Base-by-base conservation (phyloP, 176 grass and related monocot species). In the Ensete ventricosum region DNA sequence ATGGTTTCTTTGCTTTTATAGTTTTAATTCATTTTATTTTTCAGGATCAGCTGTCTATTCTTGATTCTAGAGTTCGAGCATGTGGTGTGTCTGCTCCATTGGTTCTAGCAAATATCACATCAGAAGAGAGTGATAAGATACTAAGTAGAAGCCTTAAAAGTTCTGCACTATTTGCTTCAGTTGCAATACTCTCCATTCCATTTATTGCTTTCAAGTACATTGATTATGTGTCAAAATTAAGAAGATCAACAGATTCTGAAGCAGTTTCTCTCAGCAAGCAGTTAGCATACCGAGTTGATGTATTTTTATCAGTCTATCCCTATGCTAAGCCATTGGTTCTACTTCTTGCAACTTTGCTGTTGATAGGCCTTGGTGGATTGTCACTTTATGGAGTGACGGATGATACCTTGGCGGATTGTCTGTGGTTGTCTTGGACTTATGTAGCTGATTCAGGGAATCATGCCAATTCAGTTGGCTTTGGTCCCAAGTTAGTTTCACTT, bases 381-480 rank as follows among this genome's bases (percentile, higher is more conserved):
- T 86, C 89, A 73, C 78, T 92, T 8, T 92, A 85, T 71, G 89
- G 86, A 16, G 89, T 92, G 14, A 92, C 78, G 9, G 83, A 86
- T 67, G 89, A 88, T 84, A 86, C 81, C 67, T 66, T 88, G 17
- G 78, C 81, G 34, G 86, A 88, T 76, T 92, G 86, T 75, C 78
- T 92, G 27, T 92, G 89, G 89, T 52, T 88, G 12, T 88, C 89
- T 1, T 92, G 89, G 89, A 88, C 83, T 70, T 92, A 88, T 48
- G 78, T 92, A 0, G 89, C 89, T 71, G 89, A 92, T 81, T 85
- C 89, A 0, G 89, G 89, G n/a, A 92, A 92, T 51, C 89, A 86
- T 84, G 89, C 89, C 54, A 88, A 82, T 55, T 69, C 86, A 19
- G 63, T 54, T 13, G 86, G 86, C 62, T 24, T 88, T 86, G 86